Conservation (phyloP, 176 grass and related monocot species). For the Elymus sibiricus region DNA sequence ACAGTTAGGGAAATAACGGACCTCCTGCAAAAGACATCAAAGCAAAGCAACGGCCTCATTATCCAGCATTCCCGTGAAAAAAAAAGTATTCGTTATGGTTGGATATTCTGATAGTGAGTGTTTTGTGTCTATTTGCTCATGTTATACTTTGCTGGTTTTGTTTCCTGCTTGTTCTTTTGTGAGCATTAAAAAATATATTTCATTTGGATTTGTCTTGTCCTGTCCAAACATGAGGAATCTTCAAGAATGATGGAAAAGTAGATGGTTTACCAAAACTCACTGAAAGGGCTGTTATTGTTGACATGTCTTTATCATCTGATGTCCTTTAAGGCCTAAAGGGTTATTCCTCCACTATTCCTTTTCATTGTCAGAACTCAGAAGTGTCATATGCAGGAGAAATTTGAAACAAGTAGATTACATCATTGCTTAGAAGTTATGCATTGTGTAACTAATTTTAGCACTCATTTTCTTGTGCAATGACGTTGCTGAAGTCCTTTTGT, state of each 20-base stretch:
- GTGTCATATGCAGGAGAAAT: background rate
- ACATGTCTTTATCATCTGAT: slow-evolving; percentile 37
- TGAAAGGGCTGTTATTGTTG: slow-evolving; percentile 19
- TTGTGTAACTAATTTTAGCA: background rate
- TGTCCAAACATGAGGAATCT: slow-evolving; percentile 3
- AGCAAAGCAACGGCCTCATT: background rate
- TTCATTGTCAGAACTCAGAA: background rate
- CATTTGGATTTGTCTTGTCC: background rate
- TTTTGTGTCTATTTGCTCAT: background rate
- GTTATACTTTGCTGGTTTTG: background rate
- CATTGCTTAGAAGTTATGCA: slow-evolving; percentile 11
- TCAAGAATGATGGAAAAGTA: background rate
- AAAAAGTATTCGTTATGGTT: background rate
- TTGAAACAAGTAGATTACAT: slow-evolving; percentile 2
- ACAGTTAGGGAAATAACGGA: background rate
- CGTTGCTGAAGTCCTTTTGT: background rate
- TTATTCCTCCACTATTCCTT: background rate
- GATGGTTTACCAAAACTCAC: slow-evolving; percentile 13
- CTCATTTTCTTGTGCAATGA: background rate
- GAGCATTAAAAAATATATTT: background rate
- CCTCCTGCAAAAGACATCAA: background rate
- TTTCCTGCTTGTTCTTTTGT: background rate
- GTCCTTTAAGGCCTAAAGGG: background rate
- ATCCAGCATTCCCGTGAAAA: background rate
- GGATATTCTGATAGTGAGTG: background rate